These are phyloP conservation scores for Zalerion maritima DNA, from an alignment of 495 filamentous ascomycete genomes.

Conservation along the genomic window DNA sequence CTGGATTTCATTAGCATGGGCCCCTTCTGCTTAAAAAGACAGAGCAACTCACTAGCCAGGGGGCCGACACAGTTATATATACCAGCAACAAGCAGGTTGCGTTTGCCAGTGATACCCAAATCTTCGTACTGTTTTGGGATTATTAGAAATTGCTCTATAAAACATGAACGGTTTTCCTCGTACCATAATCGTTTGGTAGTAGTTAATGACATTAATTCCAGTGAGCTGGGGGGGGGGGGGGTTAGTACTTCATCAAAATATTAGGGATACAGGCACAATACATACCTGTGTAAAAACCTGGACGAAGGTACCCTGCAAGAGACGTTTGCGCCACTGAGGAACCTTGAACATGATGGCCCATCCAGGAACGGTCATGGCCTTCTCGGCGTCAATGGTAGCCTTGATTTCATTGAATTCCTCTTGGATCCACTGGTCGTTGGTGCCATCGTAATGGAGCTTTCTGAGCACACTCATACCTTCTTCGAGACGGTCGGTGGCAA, in stretches of 20 bases:
- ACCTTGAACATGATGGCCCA: conserved; percentile 39
- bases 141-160: too few species aligned
- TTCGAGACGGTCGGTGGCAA: conserved; percentile 30
- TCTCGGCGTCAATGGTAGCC: conserved; percentile 32
- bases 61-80: conserved; percentile 48
- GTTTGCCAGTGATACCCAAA: conserved; percentile 37
- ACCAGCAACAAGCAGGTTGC: conserved; percentile 38
- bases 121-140: too few species aligned
- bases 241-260: conserved; percentile 25
- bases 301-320: conserved; percentile 25
- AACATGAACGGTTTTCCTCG: too few species aligned
- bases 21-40: too few species aligned
- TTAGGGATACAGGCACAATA: conserved; percentile 19
- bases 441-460: conserved; percentile 34
- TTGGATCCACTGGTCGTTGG: conserved; percentile 34
- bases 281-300: conserved; percentile 11
- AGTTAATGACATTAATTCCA: conserved; percentile 41
- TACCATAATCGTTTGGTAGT: conserved; percentile 46
- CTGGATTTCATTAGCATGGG: too few species aligned
- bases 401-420: conserved; percentile 34
- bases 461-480: conserved; percentile 34
- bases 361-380: conserved; percentile 24
- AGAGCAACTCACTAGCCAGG: conserved; percentile 24
- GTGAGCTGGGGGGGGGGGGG: too few species aligned
- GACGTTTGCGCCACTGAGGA: conserved; percentile 32